phyloP scores from a whole-genome alignment of 2,329 filamentous ascomycete species.

The Cryphonectria carpinicola region DNA sequence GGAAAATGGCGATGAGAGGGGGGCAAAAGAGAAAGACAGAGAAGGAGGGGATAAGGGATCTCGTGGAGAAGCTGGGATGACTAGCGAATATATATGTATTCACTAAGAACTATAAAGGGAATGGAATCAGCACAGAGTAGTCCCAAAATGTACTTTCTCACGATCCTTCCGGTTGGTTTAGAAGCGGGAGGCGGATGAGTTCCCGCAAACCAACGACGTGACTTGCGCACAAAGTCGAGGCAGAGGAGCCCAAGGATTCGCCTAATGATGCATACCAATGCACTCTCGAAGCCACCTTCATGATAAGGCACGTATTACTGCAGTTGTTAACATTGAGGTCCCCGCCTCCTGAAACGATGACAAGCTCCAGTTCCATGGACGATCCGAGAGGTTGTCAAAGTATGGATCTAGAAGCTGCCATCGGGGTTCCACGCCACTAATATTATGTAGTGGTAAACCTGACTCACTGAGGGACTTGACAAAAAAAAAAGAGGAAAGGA shows the following conservation, averaged over 20 bases:
- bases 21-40: no score
- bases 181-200: neutral
- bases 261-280: neutral
- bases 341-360: neutral
- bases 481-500: no score
- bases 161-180: neutral
- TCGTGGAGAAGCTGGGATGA: neutral
- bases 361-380: neutral
- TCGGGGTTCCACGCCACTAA: neutral
- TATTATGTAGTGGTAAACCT: neutral
- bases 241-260: neutral
- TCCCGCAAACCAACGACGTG: neutral
- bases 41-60: neutral
- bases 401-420: neutral
- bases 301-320: neutral
- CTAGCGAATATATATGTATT: neutral
- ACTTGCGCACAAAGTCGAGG: neutral
- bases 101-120: neutral
- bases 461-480: neutral
- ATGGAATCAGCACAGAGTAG: neutral
- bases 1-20: no score
- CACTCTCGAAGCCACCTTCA: neutral
- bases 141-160: neutral
- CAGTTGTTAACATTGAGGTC: neutral
- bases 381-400: neutral